Conservation (phyloP, 2,329 filamentous ascomycete species). For the Albifimbria verrucaria region DNA sequence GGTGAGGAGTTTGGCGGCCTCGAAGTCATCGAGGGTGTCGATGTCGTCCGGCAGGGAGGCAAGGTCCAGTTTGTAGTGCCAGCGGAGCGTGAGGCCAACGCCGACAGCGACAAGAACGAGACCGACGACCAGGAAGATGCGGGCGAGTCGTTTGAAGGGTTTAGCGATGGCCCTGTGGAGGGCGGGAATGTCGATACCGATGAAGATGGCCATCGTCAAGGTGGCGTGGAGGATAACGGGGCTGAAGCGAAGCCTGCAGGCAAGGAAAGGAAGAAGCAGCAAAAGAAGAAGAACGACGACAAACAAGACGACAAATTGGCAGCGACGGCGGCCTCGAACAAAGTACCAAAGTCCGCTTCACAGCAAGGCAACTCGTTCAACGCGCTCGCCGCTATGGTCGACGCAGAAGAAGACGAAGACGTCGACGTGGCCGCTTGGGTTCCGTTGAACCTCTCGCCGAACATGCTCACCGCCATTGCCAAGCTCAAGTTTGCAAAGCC, state of each 20-base stretch:
- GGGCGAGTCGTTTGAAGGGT: slow-evolving; percentile 62
- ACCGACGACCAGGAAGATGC: slow-evolving; percentile 25
- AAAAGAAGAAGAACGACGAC: slow-evolving; percentile 20
- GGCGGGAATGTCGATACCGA: slow-evolving; percentile 26
- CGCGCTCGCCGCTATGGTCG: slow-evolving; percentile 48
- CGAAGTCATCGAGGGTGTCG: slow-evolving; percentile 88
- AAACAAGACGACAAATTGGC: slow-evolving; percentile 27
- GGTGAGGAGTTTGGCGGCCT: slow-evolving; percentile 92
- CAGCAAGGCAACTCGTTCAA: slow-evolving; percentile 48
- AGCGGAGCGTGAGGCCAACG: slow-evolving; percentile 16
- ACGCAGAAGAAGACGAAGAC: slow-evolving; percentile 54
- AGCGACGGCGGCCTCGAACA: slow-evolving; percentile 32
- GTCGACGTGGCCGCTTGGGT: slow-evolving; percentile 76
- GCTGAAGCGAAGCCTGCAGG: slow-evolving; percentile 25
- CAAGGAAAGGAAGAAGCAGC: slow-evolving; percentile 27
- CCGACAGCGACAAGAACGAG: slow-evolving; percentile 36
- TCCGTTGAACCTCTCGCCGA: slow-evolving; percentile 67
- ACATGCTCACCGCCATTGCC: slow-evolving; percentile 69
- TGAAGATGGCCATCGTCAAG: slow-evolving; percentile 27
- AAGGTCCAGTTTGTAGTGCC: slow-evolving; percentile 53
- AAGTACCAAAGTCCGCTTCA: slow-evolving; percentile 33
- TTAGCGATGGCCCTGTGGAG: slow-evolving; percentile 47
- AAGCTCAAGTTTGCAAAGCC: slow-evolving; percentile 77
- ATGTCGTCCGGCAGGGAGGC: slow-evolving; percentile 68
- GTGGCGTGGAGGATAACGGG: slow-evolving; percentile 23